Evolutionary conservation across 225 moss, liverwort and hornwort genomes (phyloP).

Genomic region (Bryum argenteum): DNA sequence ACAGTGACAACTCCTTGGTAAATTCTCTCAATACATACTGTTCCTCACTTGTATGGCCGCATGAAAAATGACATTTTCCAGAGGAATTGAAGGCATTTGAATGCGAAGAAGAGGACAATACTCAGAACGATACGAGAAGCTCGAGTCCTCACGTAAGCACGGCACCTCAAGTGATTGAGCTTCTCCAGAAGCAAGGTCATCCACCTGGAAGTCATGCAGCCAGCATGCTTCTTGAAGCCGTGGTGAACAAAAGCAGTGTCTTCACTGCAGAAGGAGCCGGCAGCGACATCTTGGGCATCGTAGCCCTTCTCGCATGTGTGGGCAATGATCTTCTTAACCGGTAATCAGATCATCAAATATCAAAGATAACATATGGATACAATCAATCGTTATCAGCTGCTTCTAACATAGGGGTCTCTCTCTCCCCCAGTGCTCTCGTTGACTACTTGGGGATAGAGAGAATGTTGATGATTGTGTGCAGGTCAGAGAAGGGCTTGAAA

Average conservation of each 20-base stretch:
- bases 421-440: slow-evolving; percentile 50
- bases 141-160: slow-evolving; percentile 25
- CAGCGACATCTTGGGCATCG: slow-evolving; percentile 55
- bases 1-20: neutral
- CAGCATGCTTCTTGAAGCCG: slow-evolving; percentile 56
- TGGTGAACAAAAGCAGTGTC: slow-evolving; percentile 43
- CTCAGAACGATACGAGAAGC: slow-evolving; percentile 20
- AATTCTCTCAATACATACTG: neutral
- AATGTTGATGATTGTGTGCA: slow-evolving; percentile 73
- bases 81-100: slow-evolving; percentile 46
- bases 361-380: slow-evolving; percentile 6
- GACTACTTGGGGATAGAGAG: slow-evolving; percentile 66
- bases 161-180: slow-evolving; percentile 50
- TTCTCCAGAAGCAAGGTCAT: slow-evolving; percentile 54
- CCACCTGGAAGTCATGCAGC: slow-evolving; percentile 60
- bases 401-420: slow-evolving; percentile 34
- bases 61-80: slow-evolving; percentile 25
- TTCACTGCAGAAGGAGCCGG: slow-evolving; percentile 50
- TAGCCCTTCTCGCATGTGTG: slow-evolving; percentile 59
- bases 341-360: slow-evolving; percentile 27
- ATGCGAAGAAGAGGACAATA: slow-evolving; percentile 28
- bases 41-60: neutral
- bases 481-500: slow-evolving; percentile 49
- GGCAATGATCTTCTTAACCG: slow-evolving; percentile 51
- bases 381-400: neutral